These are phyloP conservation scores for Eleusine indica DNA, from an alignment of 176 grass and related monocot genomes.

Conservation along the genomic window DNA sequence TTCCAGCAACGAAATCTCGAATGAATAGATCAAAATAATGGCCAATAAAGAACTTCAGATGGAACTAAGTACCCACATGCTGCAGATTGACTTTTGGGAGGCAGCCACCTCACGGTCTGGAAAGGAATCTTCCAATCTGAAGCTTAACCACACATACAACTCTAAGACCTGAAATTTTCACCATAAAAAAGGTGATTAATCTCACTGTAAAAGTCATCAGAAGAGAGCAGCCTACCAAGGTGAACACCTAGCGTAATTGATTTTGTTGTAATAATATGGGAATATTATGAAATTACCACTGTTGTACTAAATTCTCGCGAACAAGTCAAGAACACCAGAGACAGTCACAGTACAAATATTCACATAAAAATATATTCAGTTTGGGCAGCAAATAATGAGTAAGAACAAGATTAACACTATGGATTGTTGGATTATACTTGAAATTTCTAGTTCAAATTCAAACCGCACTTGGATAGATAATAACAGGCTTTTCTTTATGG, in stretches of 20 bases:
- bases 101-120: constrained; percentile 85
- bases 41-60: constrained; percentile 11
- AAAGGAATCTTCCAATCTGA: constrained; percentile 86
- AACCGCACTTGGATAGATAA: not conserved
- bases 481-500: not conserved
- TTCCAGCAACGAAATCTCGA: constrained; percentile 31
- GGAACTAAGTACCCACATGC: constrained; percentile 61
- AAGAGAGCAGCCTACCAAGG: not conserved
- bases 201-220: not conserved
- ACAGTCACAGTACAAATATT: constrained; percentile 5
- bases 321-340: not conserved
- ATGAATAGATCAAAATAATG: constrained; percentile 27
- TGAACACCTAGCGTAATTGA: not conserved
- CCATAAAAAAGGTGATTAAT: constrained; percentile 15
- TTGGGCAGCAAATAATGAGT: not conserved
- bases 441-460: not conserved
- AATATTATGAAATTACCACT: not conserved
- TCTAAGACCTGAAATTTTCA: constrained; percentile 72
- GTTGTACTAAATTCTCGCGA: not conserved
- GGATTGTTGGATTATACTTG: constrained; percentile 13
- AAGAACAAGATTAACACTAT: not conserved
- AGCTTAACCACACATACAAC: constrained; percentile 98
- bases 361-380: not conserved
- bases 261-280: not conserved
- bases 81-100: constrained; percentile 91